These are phyloP conservation scores for Cercospora sojina DNA, from an alignment of 2,329 filamentous ascomycete genomes.

Conservation along the genomic window DNA sequence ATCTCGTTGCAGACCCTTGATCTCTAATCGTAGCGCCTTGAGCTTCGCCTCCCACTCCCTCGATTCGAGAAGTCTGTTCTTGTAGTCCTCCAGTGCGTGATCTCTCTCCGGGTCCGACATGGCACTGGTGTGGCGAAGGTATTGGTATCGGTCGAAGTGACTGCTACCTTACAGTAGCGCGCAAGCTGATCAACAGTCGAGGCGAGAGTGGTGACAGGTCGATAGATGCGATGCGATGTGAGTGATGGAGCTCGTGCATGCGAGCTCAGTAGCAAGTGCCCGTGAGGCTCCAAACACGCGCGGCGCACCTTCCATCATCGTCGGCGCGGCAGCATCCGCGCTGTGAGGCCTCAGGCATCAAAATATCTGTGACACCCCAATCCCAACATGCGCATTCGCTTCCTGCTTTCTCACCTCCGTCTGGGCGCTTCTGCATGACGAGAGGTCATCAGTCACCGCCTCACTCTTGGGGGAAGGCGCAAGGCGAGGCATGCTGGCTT, in stretches of 20 bases:
- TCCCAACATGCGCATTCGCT: background rate
- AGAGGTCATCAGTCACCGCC: constrained; percentile 2
- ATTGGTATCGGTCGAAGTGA: background rate
- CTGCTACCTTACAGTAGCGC: background rate
- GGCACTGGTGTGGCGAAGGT: constrained; percentile 8
- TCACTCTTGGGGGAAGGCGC: background rate
- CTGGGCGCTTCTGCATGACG: background rate
- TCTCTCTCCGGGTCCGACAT: constrained; percentile 51
- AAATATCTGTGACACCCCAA: background rate
- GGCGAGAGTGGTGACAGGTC: background rate
- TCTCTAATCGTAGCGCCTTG: constrained; percentile 88
- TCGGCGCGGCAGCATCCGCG: background rate
- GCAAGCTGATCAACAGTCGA: background rate
- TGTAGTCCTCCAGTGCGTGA: constrained; percentile 54
- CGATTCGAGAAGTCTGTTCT: constrained; percentile 70
- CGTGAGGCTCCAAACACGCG: constrained; percentile 8
- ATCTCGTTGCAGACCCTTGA: constrained; percentile 91
- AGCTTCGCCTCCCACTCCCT: constrained; percentile 99
- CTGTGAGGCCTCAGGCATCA: background rate
- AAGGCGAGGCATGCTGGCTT: background rate
- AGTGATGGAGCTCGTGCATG: constrained; percentile 1
- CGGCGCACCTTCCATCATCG: constrained; percentile 6
- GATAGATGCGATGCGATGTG: constrained; percentile 13
- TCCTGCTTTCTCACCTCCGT: background rate
- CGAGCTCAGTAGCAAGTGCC: constrained; percentile 4